phyloP scores from a whole-genome alignment of 805 yeast genomes.

The Kregervanrija fluxuum region DNA sequence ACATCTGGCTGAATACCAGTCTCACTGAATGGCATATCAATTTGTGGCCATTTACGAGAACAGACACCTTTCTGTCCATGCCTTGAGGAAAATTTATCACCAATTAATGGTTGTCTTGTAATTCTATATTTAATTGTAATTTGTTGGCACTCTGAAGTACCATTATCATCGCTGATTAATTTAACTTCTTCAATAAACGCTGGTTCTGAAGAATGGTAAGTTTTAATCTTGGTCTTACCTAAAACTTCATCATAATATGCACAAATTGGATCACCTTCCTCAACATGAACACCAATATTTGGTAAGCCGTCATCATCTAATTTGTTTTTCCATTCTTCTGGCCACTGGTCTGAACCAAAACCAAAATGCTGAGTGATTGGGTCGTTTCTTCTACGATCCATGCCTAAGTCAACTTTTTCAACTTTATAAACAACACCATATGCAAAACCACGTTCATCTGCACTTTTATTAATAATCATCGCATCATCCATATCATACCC shows the following conservation, averaged over 20 bases:
- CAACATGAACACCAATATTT: slow-evolving; percentile 74
- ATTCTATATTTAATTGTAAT: slow-evolving; percentile 85
- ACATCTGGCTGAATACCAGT: slow-evolving; percentile 96
- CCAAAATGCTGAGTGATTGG: slow-evolving; percentile 94
- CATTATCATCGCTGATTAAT: slow-evolving; percentile 76
- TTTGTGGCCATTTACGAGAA: slow-evolving; percentile 95
- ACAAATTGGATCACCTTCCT: slow-evolving; percentile 93
- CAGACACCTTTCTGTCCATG: slow-evolving; percentile 99
- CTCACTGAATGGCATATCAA: slow-evolving; percentile 96
- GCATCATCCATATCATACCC: slow-evolving; percentile 99
- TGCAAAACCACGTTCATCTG: slow-evolving; percentile 96
- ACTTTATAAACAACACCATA: slow-evolving; percentile 95
- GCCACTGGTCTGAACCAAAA: slow-evolving; percentile 90
- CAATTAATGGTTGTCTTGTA: slow-evolving; percentile 88
- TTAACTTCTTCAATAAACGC: slow-evolving; percentile 95
- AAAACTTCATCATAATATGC: slow-evolving; percentile 87
- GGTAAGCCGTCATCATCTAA: slow-evolving; percentile 93
- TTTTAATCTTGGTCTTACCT: slow-evolving; percentile 86
- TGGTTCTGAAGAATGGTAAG: slow-evolving; percentile 90
- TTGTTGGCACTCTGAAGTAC: slow-evolving; percentile 72
- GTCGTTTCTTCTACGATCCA: slow-evolving; percentile 81
- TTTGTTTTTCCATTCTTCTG: slow-evolving; percentile 80
- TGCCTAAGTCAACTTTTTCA: slow-evolving; percentile 79
- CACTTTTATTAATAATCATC: slow-evolving; percentile 95
- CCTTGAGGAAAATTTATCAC: slow-evolving; percentile 95